Conservation (phyloP, 495 filamentous ascomycete species). For the Penicillium nucicola region DNA sequence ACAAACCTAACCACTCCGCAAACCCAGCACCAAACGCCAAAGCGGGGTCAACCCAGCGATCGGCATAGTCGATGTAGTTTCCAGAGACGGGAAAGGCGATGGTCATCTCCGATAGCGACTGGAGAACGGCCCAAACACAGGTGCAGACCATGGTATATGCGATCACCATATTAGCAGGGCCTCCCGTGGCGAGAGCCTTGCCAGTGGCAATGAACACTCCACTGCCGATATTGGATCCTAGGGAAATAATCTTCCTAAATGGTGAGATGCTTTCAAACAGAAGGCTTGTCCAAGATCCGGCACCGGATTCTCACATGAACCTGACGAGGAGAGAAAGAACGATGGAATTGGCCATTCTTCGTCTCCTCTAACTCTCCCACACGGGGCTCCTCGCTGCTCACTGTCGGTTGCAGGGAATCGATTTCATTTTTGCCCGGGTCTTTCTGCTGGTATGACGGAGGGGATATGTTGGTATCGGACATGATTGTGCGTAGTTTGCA, state of each 20-base stretch:
- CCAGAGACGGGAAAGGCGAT: conserved; percentile 28
- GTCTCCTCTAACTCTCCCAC: neutral
- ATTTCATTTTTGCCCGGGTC: neutral
- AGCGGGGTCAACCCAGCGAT: conserved; percentile 32
- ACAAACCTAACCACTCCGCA: conserved; percentile 27
- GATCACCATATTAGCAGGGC: conserved; percentile 25
- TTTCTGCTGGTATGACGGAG: neutral
- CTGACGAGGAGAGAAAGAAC: conserved; percentile 24
- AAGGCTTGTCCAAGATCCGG: neutral
- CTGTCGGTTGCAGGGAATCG: neutral
- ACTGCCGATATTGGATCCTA: conserved; percentile 27
- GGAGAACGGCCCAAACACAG: conserved; percentile 28
- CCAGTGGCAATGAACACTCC: conserved; percentile 32
- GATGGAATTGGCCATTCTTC: conserved; percentile 16
- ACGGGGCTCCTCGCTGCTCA: neutral
- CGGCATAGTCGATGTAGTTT: conserved; percentile 33
- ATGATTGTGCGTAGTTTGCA: neutral
- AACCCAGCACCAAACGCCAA: conserved; percentile 30
- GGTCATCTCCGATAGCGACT: conserved; percentile 29
- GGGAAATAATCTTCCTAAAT: conserved; percentile 23
- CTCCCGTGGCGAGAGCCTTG: conserved; percentile 15
- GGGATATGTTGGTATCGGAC: neutral
- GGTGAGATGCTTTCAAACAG: neutral
- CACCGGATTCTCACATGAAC: conserved; percentile 18
- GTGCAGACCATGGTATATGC: conserved; percentile 26